phyloP scores from a whole-genome alignment of 1,284 basidiomycete genomes.

The Trametes hirsuta region DNA sequence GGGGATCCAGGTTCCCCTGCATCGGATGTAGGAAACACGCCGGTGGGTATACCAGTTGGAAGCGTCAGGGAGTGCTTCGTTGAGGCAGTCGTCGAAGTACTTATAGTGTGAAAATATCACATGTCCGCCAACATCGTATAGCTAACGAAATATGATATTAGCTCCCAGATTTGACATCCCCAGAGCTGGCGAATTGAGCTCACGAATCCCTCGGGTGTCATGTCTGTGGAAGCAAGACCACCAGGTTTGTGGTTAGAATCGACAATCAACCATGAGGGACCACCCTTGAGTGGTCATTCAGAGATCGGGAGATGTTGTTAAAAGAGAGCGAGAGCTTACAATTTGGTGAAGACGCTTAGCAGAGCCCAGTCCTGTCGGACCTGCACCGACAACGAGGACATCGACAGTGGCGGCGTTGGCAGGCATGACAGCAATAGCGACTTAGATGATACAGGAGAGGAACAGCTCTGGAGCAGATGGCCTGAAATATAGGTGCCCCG shows the following conservation, averaged over 20 bases:
- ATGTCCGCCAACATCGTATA: neutral
- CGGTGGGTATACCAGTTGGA: neutral
- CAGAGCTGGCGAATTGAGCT: neutral
- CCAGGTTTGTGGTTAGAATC: neutral
- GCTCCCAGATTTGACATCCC: neutral
- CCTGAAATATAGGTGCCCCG: too few species aligned
- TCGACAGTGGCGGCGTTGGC: neutral
- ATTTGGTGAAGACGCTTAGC: neutral
- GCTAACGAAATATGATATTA: neutral
- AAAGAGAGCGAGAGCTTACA: neutral
- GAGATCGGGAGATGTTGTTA: neutral
- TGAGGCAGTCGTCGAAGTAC: conserved; percentile 1
- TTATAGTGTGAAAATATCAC: neutral
- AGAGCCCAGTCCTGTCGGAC: neutral
- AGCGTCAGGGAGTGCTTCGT: neutral
- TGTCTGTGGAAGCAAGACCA: neutral
- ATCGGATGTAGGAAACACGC: neutral
- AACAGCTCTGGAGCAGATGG: too few species aligned
- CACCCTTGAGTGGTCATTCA: neutral
- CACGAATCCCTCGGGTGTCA: neutral
- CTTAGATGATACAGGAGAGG: neutral
- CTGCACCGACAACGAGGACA: neutral
- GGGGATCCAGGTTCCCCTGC: neutral
- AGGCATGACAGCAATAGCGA: neutral
- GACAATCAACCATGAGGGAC: neutral